Evolutionary conservation across 2,329 filamentous ascomycete genomes (phyloP), one percentile per base, ranked within the genome.

Genomic region (Sarocladium brachiariae): DNA sequence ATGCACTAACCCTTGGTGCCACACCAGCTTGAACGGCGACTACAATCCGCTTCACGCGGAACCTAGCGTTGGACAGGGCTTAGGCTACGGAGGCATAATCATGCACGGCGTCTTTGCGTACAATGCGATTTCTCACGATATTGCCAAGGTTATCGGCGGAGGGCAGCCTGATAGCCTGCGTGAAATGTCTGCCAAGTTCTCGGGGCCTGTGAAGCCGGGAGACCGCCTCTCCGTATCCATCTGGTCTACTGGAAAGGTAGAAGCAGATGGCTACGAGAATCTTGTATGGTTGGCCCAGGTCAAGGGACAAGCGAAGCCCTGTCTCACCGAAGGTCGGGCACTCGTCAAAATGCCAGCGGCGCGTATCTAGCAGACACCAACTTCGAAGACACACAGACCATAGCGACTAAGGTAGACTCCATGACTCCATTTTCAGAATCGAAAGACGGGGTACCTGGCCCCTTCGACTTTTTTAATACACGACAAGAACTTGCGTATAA

Each of bases 1-100:
- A 5, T n/a, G 7, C 33, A n/a, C 7, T 35, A 35, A 35, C 6
- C 33, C 18, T 5, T n/a, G n/a, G n/a, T n/a, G n/a, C n/a, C n/a
- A n/a, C 14, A 6, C 7, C 43, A 54, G 86, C 55, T 75, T 92
- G 34, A 92, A 92, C 58, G 87, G 87, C 56, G 88, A 92, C 69
- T 92, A 92, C 68, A 92, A 92, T 69, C 88, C 87, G 21, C 79
- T 92, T 30, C 87, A 92, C 64, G 86, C 86, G 2, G 84, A 84
- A 24, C 87, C 87, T 4, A 85, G 86, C 65, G 85, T 86, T 0
- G 87, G 87, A 53, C 70, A 79, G 67, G 81, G 86, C 68, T 90
- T 92, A 86, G 87, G 88, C 49, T 92, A 91, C 57, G 87, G 87
- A 14, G 87, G 87, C 19, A 73, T 81, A 53, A 92, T 92, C 63